Base-by-base conservation (phyloP, 441 rosid genomes). In the Brassica hybrid region DNA sequence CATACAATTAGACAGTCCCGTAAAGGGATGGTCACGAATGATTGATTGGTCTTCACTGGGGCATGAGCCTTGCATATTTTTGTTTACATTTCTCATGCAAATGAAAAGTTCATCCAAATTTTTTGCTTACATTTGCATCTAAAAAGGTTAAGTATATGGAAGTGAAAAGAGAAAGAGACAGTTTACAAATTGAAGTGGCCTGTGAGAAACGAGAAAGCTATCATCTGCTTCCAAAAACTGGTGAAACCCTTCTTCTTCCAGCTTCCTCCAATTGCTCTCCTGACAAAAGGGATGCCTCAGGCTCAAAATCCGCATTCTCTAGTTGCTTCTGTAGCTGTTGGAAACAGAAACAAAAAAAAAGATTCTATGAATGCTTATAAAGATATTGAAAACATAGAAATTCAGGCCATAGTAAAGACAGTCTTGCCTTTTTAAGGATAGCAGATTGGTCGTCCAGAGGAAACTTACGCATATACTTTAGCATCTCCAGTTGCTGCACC, bases 401-500 rank as follows among this genome's bases (percentile, higher is more conserved):
- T 36, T 36, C 3, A 36, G 1, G 43, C 11, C 43, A 36, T 36
- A 36, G 3, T 36, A 27, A 27, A 27, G 0, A 5, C 6, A 27
- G 32, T 27, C 32, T 27, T 27, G 0, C 32, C 32, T 27, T 27
- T 27, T 27, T 27, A 62, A 93, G 88, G 62, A 93, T 85, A 63
- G 83, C 91, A 72, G 91, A 90, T 74, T 91, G 98, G 41, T 89
- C 92, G 73, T 91, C 91, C 10, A 86, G 76, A 80, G 87, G 84
- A 77, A 81, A 88, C 80, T 83, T 88, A 41, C 91, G 95, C 95
- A 91, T 95, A 74, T 88, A 76, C 63, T 79, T 88, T 5, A 95
- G 88, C 98, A 95, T 91, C 90, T 88, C 96, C 77, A 93, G 83
- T 87, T 95, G 94, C 99, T 91, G 84, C 76, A 80, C 16, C 59